Percentiles rank a stretch among this genome's conserved stretches.
These are phyloP conservation scores for Coemansia sp. DNA, from an alignment of 192 early-diverging fungal genomes.

Conservation along the genomic window DNA sequence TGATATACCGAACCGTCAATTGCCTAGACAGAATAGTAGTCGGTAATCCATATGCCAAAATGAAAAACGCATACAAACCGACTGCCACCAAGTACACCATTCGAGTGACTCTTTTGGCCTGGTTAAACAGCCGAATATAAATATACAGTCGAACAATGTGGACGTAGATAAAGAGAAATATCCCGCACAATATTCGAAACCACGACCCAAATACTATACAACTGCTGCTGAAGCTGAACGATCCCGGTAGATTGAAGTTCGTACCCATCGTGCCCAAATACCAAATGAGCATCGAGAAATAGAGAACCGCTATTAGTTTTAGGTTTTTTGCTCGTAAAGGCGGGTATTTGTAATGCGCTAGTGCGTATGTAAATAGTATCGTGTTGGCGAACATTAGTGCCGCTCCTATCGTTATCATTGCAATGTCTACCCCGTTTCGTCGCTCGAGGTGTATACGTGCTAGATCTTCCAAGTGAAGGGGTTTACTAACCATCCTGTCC, in stretches of 20 bases:
- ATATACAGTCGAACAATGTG: constrained; percentile 38
- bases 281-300: constrained; percentile 37
- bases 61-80: neutral
- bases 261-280: constrained; percentile 39
- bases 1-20: constrained; percentile 15
- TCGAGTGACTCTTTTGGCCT: constrained; percentile 8
- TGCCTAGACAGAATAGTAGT: constrained; percentile 16
- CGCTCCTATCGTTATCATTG: constrained; percentile 14
- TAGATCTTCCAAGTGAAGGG: neutral
- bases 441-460: neutral
- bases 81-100: constrained; percentile 4
- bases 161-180: constrained; percentile 30
- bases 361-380: constrained; percentile 21
- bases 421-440: constrained; percentile 8
- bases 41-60: constrained; percentile 21
- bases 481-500: neutral
- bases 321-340: constrained; percentile 46
- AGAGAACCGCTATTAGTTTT: constrained; percentile 26
- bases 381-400: constrained; percentile 34
- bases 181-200: constrained; percentile 34
- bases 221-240: constrained; percentile 10
- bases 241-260: constrained; percentile 19
- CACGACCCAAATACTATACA: constrained; percentile 36
- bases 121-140: constrained; percentile 40
- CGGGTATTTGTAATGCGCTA: constrained; percentile 27